Evolutionary conservation across 371 early-diverging fungal species (phyloP).

Genomic region (Syncephalis fuscata): DNA sequence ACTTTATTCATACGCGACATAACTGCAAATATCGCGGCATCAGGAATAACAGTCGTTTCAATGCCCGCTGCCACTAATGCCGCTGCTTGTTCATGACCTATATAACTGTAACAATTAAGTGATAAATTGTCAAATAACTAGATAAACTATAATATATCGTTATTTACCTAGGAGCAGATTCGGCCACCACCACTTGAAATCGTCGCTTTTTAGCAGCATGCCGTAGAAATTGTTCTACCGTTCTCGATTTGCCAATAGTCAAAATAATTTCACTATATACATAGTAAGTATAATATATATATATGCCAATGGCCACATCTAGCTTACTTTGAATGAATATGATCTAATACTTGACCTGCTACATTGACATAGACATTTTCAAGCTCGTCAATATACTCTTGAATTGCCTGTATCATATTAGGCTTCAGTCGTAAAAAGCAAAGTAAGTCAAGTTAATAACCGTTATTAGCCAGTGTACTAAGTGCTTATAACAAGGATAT

Average conservation of each 20-base stretch:
- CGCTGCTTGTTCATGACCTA: slow-evolving; percentile 74
- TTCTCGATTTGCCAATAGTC: slow-evolving; percentile 76
- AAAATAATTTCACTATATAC: slow-evolving; percentile 74
- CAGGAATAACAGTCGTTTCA: slow-evolving; percentile 82
- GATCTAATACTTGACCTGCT: slow-evolving; percentile 60
- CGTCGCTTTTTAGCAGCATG: slow-evolving; percentile 69
- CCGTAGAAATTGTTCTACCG: slow-evolving; percentile 76
- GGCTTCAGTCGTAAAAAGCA: slow-evolving; percentile 35
- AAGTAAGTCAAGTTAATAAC: not conserved
- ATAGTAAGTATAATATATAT: not conserved
- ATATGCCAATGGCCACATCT: not conserved
- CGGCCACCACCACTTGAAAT: slow-evolving; percentile 88
- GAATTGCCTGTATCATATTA: slow-evolving; percentile 61
- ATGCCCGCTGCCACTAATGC: slow-evolving; percentile 64
- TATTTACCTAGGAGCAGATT: slow-evolving; percentile 67
- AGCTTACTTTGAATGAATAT: slow-evolving; percentile 73
- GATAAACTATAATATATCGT: not conserved
- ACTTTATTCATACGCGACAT: slow-evolving; percentile 97
- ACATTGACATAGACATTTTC: slow-evolving; percentile 52
- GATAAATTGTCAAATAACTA: too few species aligned
- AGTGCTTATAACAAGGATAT: too few species aligned
- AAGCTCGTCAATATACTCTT: slow-evolving; percentile 71
- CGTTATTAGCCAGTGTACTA: too few species aligned
- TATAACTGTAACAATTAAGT: slow-evolving; percentile 20
- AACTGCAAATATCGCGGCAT: slow-evolving; percentile 87